Base-by-base conservation (phyloP, 2,329 filamentous ascomycete genomes). In the Myriangium duriaei region DNA sequence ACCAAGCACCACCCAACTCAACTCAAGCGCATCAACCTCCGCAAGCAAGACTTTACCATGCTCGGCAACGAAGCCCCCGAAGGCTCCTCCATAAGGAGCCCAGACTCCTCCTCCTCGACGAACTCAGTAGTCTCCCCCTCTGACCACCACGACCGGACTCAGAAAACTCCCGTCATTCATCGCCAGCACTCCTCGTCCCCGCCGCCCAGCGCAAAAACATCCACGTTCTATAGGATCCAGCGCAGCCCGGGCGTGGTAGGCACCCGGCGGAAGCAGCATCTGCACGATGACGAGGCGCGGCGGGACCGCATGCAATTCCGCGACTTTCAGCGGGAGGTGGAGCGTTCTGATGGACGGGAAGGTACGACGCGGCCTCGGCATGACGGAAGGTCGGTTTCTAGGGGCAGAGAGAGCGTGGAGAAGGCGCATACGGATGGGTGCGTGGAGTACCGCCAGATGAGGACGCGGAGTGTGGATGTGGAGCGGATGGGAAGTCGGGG, bases 31-130 rank as follows among this genome's bases (percentile, higher is more conserved):
- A 41, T 55, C 12, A 35, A 39, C 4, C 42, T 57, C 14, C 42
- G 44, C 15, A 48, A 48, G 4, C 42, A 45, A 7, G 51, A 53
- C 33, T 59, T 56, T 39, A 55, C 56, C 1, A 51, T 59, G 51
- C 42, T 59, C 11, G 54, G 53, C 2, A 47, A 55, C 10, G 55
- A 57, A 39, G 42, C 56, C 11, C 55, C 56, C 6, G 48, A 51
- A 2, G 50, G 44, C 30, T 50, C 55, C 5, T 47, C 51, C 17
- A 41, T 42, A 3, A 45, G 44, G 30, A 11, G 12, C 5, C 28
- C 34, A 15, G 34, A 36, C 12, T 11, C 11, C n/a, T 36, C 34
- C 18, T 28, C 34, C 4, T 19, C 34, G 4, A 9, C 12, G 15
- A 28, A 7, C 21, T 7, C n/a, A 7, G 7, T 7, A n/a, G 7